These are phyloP conservation scores for Aspergillus indologenus DNA, from an alignment of 495 filamentous ascomycete genomes.

Conservation along the genomic window DNA sequence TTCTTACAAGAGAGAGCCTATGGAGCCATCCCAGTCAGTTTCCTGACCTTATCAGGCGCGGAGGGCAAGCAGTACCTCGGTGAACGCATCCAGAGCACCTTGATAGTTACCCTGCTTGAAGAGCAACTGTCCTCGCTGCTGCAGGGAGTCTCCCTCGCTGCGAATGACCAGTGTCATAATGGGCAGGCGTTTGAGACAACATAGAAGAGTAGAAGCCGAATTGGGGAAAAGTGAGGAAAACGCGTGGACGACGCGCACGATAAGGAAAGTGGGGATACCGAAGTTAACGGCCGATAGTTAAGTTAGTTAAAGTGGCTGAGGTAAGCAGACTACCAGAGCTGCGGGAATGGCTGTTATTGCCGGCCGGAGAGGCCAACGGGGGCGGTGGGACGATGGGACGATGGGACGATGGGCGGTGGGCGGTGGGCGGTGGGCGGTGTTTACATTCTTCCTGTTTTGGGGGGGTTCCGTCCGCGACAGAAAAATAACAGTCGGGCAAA, in stretches of 20 bases:
- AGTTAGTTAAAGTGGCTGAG: slow-evolving; percentile 1
- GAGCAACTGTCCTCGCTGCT: slow-evolving; percentile 4
- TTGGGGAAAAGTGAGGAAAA: not conserved
- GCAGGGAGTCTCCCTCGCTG: slow-evolving; percentile 1
- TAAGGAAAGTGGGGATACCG: slow-evolving; percentile 1
- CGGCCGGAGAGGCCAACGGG: not conserved
- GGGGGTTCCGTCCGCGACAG: not conserved
- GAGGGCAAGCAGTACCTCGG: not conserved
- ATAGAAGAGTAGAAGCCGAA: not conserved
- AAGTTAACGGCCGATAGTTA: not conserved
- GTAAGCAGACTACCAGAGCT: not conserved
- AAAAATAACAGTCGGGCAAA: not conserved
- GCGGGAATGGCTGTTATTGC: not conserved
- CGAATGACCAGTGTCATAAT: not conserved
- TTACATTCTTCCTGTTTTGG: slow-evolving; percentile 5
- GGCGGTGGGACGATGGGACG: too few relatives aligned
- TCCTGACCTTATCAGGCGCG: not conserved
- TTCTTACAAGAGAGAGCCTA: not conserved
- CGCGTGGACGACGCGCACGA: not conserved
- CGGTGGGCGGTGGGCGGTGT: not conserved
- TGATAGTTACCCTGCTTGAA: slow-evolving; percentile 2
- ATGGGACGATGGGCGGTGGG: too few relatives aligned
- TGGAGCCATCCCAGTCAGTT: not conserved
- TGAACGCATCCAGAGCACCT: slow-evolving; percentile 1
- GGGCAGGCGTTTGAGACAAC: not conserved